These are phyloP conservation scores for Hydnomerulius pinastri DNA, from an alignment of 768 basidiomycete genomes.

Conservation along the genomic window DNA sequence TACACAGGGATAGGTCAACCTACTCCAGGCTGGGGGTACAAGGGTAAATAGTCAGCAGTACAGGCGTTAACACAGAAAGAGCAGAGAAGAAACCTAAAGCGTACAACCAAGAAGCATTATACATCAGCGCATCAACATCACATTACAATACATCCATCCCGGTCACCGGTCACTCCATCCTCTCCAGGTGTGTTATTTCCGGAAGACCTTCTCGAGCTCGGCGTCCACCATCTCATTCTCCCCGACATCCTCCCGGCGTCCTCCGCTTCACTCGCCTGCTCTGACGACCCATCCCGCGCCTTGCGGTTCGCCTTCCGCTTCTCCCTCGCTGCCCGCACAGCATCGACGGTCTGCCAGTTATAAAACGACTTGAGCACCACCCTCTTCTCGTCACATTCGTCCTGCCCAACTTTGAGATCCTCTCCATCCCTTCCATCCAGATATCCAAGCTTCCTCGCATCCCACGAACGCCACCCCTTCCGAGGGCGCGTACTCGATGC, in stretches of 20 bases:
- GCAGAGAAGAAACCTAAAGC: conserved; percentile 24
- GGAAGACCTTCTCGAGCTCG: conserved; percentile 48
- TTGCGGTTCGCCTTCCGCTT: conserved; percentile 56
- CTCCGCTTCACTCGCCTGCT: conserved; percentile 33
- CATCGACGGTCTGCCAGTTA: conserved; percentile 85
- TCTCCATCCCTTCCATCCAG: conserved; percentile 72
- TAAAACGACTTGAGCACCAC: conserved; percentile 85
- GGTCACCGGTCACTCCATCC: conserved; percentile 39
- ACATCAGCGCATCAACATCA: conserved; percentile 35
- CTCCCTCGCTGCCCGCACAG: conserved; percentile 65
- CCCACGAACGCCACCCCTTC: conserved; percentile 73
- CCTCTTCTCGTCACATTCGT: conserved; percentile 74
- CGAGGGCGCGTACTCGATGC: conserved; percentile 61
- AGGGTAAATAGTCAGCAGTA: conserved; percentile 17
- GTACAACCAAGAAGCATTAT: conserved; percentile 30
- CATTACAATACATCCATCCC: conserved; percentile 72
- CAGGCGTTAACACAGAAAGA: conserved; percentile 8
- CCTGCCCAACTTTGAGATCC: conserved; percentile 67
- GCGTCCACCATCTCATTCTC: conserved; percentile 37
- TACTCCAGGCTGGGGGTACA: conserved; percentile 13
- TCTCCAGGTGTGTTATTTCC: conserved; percentile 54
- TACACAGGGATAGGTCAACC: conserved; percentile 14
- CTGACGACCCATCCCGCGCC: conserved; percentile 37
- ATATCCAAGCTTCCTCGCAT: conserved; percentile 67
- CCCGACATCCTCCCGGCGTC: conserved; percentile 24